Evolutionary conservation across 179 eudicot genomes (phyloP).

Genomic region (Spinacia oleracea): DNA sequence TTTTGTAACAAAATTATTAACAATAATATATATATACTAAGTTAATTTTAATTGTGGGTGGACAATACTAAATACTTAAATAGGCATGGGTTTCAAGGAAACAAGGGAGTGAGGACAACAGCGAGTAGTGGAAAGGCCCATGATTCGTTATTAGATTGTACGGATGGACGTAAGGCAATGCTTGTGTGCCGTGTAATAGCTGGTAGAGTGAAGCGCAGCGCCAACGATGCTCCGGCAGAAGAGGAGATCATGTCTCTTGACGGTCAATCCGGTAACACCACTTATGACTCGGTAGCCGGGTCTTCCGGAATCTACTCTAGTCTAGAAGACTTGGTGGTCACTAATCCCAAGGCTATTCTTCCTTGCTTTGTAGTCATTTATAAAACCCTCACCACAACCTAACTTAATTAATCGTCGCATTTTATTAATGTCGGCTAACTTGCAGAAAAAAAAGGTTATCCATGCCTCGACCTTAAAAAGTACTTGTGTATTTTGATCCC

Average conservation of each 20-base stretch:
- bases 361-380: conserved; percentile 96
- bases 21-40: no score
- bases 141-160: conserved; percentile 50
- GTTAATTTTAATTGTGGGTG: background rate
- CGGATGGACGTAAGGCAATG: conserved; percentile 67
- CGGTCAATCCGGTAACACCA: conserved; percentile 14
- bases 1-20: no score
- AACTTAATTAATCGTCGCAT: background rate
- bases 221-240: conserved; percentile 33
- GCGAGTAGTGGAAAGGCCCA: conserved; percentile 94
- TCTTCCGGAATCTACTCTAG: conserved; percentile 61
- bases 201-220: conserved; percentile 59
- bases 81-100: conserved; percentile 80
- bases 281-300: conserved; percentile 72
- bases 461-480: background rate
- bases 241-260: conserved; percentile 26
- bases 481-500: background rate
- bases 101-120: conserved; percentile 65
- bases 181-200: conserved; percentile 92
- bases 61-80: no score
- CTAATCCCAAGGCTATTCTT: conserved; percentile 74
- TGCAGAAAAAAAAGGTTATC: background rate
- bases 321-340: conserved; percentile 73
- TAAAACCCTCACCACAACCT: conserved; percentile 41
- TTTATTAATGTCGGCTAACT: background rate